Percentiles rank a stretch among this genome's conserved stretches.
Evolutionary conservation across 805 yeast species (phyloP).

Genomic region (Grigorovia yakushimaensis): DNA sequence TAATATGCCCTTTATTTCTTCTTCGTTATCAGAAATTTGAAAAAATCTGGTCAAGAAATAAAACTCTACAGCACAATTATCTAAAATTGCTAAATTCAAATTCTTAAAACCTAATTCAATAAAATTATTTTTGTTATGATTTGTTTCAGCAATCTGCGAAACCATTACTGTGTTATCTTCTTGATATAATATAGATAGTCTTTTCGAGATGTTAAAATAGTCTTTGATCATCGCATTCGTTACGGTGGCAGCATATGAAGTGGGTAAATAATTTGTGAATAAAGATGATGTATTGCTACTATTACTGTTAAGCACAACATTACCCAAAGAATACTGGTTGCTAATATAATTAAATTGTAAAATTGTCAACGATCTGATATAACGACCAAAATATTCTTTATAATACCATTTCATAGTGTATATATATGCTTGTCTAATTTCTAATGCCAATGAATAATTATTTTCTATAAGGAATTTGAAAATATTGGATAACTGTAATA

Average conservation of each 20-base stretch:
- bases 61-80: slow-evolving; percentile 70
- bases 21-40: slow-evolving; percentile 33
- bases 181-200: slow-evolving; percentile 48
- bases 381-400: slow-evolving; percentile 63
- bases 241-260: slow-evolving; percentile 9
- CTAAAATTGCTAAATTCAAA: slow-evolving; percentile 62
- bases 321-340: slow-evolving; percentile 46
- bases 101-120: slow-evolving; percentile 66
- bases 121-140: slow-evolving; percentile 50
- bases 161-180: slow-evolving; percentile 59
- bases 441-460: slow-evolving; percentile 55
- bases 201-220: slow-evolving; percentile 46
- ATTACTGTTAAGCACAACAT: slow-evolving; percentile 19
- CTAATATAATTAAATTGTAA: slow-evolving; percentile 49
- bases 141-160: slow-evolving; percentile 76
- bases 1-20: slow-evolving; percentile 37
- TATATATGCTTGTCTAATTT: slow-evolving; percentile 69
- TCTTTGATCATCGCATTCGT: slow-evolving; percentile 35
- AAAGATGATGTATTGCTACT: slow-evolving; percentile 17
- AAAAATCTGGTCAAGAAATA: slow-evolving; percentile 66
- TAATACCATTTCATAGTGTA: slow-evolving; percentile 95
- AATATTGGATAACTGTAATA: slow-evolving; percentile 54
- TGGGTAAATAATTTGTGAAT: slow-evolving; percentile 19
- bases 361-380: slow-evolving; percentile 60
- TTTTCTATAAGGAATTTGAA: slow-evolving; percentile 46